Percentiles rank a stretch among this genome's conserved stretches.
These are phyloP conservation scores for Eustoma russellianum DNA, from an alignment of 257 asterid genomes.

Conservation along the genomic window DNA sequence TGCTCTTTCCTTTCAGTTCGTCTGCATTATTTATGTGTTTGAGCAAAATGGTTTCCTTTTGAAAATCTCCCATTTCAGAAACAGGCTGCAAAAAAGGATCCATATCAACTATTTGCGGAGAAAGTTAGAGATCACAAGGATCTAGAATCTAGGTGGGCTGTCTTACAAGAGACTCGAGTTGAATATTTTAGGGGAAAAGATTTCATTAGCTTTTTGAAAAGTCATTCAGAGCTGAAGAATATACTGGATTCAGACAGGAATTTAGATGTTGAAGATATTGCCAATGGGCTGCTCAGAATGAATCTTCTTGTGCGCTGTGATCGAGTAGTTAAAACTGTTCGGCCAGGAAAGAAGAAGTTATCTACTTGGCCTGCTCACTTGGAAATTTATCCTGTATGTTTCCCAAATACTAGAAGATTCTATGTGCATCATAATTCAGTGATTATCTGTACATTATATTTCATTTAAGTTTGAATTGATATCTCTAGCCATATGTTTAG, in stretches of 20 bases:
- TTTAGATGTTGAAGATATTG: constrained; percentile 74
- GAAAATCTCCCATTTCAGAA: constrained; percentile 46
- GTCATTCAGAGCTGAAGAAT: constrained; percentile 69
- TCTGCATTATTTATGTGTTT: too few species aligned
- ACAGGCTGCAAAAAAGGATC: constrained; percentile 70
- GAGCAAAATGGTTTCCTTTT: neutral
- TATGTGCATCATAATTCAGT: too few species aligned
- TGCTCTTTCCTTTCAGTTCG: too few species aligned
- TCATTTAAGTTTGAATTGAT: too few species aligned
- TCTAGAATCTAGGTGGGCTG: constrained; percentile 96
- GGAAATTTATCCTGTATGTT: constrained; percentile 77
- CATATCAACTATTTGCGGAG: constrained; percentile 85
- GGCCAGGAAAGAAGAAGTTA: constrained; percentile 90
- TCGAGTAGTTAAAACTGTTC: constrained; percentile 87
- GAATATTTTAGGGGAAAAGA: constrained; percentile 96
- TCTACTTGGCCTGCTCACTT: constrained; percentile 99
- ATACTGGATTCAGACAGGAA: constrained; percentile 65
- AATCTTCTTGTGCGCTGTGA: constrained; percentile 89
- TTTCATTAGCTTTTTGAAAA: constrained; percentile 68
- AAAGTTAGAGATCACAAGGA: constrained; percentile 93
- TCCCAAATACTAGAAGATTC: neutral
- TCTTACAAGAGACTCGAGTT: constrained; percentile 95
- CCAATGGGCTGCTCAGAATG: constrained; percentile 62
- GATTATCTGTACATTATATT: too few species aligned
- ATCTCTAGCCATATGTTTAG: neutral